Evolutionary conservation across 2,329 filamentous ascomycete species (phyloP).

Genomic region (Davidsoniella virescens): DNA sequence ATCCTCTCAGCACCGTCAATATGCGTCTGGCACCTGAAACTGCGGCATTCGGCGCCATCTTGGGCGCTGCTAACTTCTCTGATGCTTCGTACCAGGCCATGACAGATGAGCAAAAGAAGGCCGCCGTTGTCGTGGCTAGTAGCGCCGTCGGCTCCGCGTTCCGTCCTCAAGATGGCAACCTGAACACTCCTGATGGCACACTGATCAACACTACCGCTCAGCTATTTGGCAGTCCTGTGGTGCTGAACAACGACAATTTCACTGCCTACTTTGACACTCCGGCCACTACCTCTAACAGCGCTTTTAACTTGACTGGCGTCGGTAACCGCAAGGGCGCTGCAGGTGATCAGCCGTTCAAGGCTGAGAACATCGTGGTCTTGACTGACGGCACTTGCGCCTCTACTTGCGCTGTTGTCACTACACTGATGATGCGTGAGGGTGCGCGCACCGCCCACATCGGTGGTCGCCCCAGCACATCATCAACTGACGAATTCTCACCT

Average conservation of each 20-base stretch:
- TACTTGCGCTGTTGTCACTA: constrained; percentile 18
- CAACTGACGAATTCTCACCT: too few relatives aligned
- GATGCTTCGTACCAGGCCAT: constrained; percentile 18
- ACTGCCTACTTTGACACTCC: constrained; percentile 30
- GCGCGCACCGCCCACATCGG: constrained; percentile 33
- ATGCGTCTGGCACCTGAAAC: constrained; percentile 33
- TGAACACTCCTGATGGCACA: constrained; percentile 27
- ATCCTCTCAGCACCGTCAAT: constrained; percentile 32
- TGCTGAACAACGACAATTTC: constrained; percentile 30
- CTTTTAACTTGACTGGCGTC: constrained; percentile 27
- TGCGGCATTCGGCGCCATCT: constrained; percentile 25
- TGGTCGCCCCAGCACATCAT: constrained; percentile 30
- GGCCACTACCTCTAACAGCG: constrained; percentile 19
- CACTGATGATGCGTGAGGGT: constrained; percentile 30
- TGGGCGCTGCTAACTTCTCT: constrained; percentile 18
- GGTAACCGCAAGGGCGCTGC: constrained; percentile 24
- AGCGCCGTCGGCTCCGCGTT: constrained; percentile 29
- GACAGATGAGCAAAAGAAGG: constrained; percentile 22
- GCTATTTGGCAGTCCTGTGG: constrained; percentile 20
- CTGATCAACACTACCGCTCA: constrained; percentile 19
- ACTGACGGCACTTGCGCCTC: constrained; percentile 17
- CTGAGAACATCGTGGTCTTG: constrained; percentile 15
- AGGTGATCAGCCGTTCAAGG: constrained; percentile 19
- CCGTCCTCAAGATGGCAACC: constrained; percentile 25
- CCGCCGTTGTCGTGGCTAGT: constrained; percentile 30